Evolutionary conservation across 176 grass and related monocot species (phyloP).

Genomic region (Pontederia crassipes): DNA sequence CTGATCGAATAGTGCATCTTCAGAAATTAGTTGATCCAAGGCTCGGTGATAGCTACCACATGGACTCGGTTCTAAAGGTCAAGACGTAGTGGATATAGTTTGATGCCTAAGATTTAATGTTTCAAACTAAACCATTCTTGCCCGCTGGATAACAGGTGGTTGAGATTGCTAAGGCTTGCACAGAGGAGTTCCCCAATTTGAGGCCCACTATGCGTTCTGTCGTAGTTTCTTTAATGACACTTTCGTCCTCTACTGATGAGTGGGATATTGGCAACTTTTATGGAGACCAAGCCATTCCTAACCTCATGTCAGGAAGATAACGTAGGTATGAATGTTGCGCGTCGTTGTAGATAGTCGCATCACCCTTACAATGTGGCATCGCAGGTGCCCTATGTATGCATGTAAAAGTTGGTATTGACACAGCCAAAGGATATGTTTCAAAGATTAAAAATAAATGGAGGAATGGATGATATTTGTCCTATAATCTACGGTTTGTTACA

Average conservation of each 20-base stretch:
- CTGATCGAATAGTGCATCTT: slow-evolving; percentile 56
- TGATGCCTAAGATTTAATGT: not conserved
- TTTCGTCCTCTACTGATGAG: slow-evolving; percentile 64
- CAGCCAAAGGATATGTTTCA: too few relatives aligned
- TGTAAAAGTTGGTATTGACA: too few relatives aligned
- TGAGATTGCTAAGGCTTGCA: slow-evolving; percentile 63
- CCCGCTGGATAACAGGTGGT: slow-evolving; percentile 34
- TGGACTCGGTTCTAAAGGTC: slow-evolving; percentile 62
- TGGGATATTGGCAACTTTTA: slow-evolving; percentile 67
- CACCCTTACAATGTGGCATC: too few relatives aligned
- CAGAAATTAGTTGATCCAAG: slow-evolving; percentile 43
- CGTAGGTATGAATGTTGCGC: too few relatives aligned
- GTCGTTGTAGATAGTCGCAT: too few relatives aligned
- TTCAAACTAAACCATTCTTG: not conserved
- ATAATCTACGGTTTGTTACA: too few relatives aligned
- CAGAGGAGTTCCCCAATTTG: slow-evolving; percentile 49
- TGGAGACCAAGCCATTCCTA: slow-evolving; percentile 45
- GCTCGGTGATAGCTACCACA: slow-evolving; percentile 46
- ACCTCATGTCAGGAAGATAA: slow-evolving; percentile 67
- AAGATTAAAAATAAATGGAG: too few relatives aligned
- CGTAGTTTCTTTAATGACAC: slow-evolving; percentile 70
- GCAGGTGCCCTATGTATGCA: too few relatives aligned
- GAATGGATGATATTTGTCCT: too few relatives aligned
- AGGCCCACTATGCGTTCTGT: slow-evolving; percentile 75
- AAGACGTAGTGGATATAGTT: not conserved